Base-by-base conservation (phyloP, 2,329 filamentous ascomycete genomes). In the Aspergillus sp. region DNA sequence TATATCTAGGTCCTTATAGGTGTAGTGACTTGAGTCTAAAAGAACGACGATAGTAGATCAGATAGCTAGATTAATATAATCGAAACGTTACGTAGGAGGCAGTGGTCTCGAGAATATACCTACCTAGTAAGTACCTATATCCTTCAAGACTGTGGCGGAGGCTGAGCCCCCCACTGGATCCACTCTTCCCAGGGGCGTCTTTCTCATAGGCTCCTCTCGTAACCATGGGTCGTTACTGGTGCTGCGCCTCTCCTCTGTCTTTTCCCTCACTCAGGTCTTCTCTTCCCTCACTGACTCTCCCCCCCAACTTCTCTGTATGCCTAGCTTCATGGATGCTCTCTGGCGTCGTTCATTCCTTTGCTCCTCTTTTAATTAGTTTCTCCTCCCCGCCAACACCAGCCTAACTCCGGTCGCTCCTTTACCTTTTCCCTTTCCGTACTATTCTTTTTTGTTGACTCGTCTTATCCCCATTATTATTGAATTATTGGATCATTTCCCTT, bases 291-390 rank as follows among this genome's bases (percentile, higher is more conserved):
- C 36, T 36, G 22, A 44, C 48, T 24, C 20, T 30, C 38, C 30
- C 16, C 30, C 49, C 11, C 32, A 45, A 45, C 35, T 33, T 19
- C 26, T 35, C 22, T 36, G 19, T 20, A 16, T 36, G 26, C 19
- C 36, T 35, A 40, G 40, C 33, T 48, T n/a, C 20, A 38, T 22
- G 22, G 22, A 13, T n/a, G 13, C 17, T 17, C 19, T 55, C 44
- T 54, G 55, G 54, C 45, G 51, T 56, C 57, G 57, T 60, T 60
- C 57, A 52, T 53, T 61, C 59, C 55, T 61, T 60, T 47, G 19
- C 52, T 14, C 45, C 47, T 51, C 47, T 58, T 43, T 51, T 44
- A 53, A 48, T 41, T 61, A 61, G 43, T 64, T 64, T 50, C 69
- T 7, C 10, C 30, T 11, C 9, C 45, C 10, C 45, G 22, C 22